phyloP scores from a whole-genome alignment of 148 eudicot species.

The Cornus florida region DNA sequence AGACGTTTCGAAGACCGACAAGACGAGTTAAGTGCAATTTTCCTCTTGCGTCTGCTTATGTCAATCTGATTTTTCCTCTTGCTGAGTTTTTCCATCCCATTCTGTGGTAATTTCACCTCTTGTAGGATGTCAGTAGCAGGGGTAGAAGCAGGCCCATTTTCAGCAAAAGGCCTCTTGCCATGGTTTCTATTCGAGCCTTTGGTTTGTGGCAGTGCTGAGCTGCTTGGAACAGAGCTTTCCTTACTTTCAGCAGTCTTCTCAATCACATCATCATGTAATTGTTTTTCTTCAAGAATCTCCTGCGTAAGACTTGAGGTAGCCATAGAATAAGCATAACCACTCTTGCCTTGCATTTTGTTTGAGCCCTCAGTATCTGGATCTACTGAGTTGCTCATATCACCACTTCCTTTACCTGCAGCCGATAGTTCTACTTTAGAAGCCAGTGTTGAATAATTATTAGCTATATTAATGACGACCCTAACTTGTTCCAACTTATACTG shows the following conservation, averaged over 20 bases:
- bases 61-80: conserved; percentile 20
- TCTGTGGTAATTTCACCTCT: conserved; percentile 18
- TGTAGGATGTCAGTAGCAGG: conserved; percentile 11
- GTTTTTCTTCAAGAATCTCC: conserved; percentile 5
- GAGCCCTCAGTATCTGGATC: conserved; percentile 11
- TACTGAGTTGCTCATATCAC: conserved; percentile 5
- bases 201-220: background rate
- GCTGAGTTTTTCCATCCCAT: conserved; percentile 16
- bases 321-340: conserved; percentile 6
- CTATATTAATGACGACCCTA: background rate
- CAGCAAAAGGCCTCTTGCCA: background rate
- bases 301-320: background rate
- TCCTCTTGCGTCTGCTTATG: conserved; percentile 42
- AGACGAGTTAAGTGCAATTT: conserved; percentile 22
- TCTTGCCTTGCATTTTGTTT: background rate
- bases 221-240: conserved; percentile 16
- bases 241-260: conserved; percentile 16
- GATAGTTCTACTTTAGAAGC: background rate
- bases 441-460: background rate
- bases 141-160: conserved; percentile 15
- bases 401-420: conserved; percentile 24
- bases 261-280: background rate
- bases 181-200: conserved; percentile 14
- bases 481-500: background rate
- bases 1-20: conserved; percentile 60